A percentile compares a stretch with the other conserved stretches of the same genome.
Evolutionary conservation across 1,284 basidiomycete species (phyloP).

Genomic region (Malassezia globosa): DNA sequence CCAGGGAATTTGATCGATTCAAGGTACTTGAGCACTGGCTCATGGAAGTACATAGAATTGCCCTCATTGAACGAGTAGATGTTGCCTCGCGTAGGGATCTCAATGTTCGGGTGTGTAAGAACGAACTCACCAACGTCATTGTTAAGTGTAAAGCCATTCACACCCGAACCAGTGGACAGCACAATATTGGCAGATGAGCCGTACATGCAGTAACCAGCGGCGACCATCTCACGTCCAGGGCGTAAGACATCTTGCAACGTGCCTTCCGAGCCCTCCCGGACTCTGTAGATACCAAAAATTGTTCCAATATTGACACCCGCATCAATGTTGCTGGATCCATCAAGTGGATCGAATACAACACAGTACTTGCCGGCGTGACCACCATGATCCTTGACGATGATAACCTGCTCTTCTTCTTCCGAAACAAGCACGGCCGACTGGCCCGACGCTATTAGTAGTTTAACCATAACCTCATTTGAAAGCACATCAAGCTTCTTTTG

Average conservation of each 20-base stretch:
- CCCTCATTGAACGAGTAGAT: constrained; percentile 99
- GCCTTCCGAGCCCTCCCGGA: constrained; percentile 64
- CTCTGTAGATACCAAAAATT: constrained; percentile 93
- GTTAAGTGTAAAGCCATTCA: constrained; percentile 97
- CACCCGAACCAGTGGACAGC: constrained; percentile 84
- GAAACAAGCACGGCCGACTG: constrained; percentile 94
- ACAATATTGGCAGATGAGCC: constrained; percentile 96
- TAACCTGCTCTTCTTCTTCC: constrained; percentile 84
- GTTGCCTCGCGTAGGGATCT: constrained; percentile 84
- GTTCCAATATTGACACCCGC: constrained; percentile 99
- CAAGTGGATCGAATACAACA: constrained; percentile 96
- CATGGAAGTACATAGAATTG: constrained; percentile 86
- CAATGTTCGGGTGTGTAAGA: constrained; percentile 93
- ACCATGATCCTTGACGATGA: constrained; percentile 60
- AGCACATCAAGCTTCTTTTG: constrained; percentile 99
- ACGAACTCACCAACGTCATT: constrained; percentile 82
- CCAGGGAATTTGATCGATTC: constrained; percentile 74
- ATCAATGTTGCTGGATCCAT: constrained; percentile 97
- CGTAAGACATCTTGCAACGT: constrained; percentile 75
- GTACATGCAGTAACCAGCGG: constrained; percentile 73
- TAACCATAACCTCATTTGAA: constrained; percentile 99
- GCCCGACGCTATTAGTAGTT: constrained; percentile 72
- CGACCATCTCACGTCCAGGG: constrained; percentile 93
- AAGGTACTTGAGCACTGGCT: constrained; percentile 60
- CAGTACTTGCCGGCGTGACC: constrained; percentile 56